Conservation (phyloP, 768 basidiomycete species). For the Lentinula aciculospora region DNA sequence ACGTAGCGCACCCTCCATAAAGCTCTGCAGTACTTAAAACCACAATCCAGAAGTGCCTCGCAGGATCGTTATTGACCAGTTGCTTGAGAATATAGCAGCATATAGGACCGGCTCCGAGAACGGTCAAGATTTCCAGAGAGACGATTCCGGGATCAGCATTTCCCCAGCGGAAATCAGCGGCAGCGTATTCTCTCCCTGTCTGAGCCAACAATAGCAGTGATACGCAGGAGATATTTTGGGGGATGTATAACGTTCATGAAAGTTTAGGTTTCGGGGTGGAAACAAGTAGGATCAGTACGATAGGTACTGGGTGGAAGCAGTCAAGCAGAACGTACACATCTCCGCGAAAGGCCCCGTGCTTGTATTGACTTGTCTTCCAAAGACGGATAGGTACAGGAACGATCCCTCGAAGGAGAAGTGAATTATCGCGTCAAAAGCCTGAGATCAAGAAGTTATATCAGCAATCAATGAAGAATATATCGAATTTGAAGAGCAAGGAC, state of each 20-base stretch:
- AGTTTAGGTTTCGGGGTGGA: neutral
- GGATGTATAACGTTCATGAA: neutral
- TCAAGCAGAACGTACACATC: conserved; percentile 49
- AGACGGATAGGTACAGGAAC: conserved; percentile 72
- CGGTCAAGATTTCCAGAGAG: conserved; percentile 79
- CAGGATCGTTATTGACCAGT: conserved; percentile 57
- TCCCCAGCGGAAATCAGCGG: conserved; percentile 82
- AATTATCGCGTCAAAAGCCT: conserved; percentile 79
- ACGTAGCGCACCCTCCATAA: conserved; percentile 59
- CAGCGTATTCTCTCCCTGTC: conserved; percentile 76
- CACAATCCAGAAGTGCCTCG: conserved; percentile 75
- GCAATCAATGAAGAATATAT: neutral
- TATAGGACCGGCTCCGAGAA: conserved; percentile 70
- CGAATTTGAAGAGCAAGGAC: neutral
- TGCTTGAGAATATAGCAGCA: conserved; percentile 69
- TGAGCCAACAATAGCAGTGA: neutral
- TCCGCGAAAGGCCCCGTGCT: conserved; percentile 66
- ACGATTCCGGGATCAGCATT: conserved; percentile 73
- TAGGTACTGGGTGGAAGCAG: neutral
- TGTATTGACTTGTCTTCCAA: conserved; percentile 67
- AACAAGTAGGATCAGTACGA: neutral
- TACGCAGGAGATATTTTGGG: neutral
- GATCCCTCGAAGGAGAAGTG: conserved; percentile 79
- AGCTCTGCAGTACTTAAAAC: conserved; percentile 72
- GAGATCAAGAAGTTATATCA: neutral